Evolutionary conservation across 768 basidiomycete species (phyloP), one percentile per base, ranked within the genome.

Genomic region (Trametopsis cervina): DNA sequence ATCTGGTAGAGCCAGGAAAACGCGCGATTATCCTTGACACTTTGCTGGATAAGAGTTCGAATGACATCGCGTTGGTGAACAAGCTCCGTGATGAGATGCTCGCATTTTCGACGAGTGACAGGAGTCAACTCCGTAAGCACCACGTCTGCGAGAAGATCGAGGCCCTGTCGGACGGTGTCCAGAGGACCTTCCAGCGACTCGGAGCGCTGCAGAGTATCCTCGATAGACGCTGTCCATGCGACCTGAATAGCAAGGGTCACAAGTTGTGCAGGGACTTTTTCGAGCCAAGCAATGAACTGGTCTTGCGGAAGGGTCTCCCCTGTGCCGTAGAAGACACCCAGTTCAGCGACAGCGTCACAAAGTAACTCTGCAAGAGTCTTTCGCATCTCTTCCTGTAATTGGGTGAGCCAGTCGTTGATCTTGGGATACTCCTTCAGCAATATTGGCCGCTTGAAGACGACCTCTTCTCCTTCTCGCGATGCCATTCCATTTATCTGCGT

Each of bases 1-100:
- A 99, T 98, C 61, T 98, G 93, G 58, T 89, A 95, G 12, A 98
- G 69, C 96, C 96, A 99, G 2, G 81, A 78, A 65, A 98, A 99
- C 39, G 76, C 76, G 56, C 79, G 81, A 49, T 78, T 64, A 53
- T 90, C 85, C 3, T 68, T 47, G 12, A 87, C 75, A 23, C 73
- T 67, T 57, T 83, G 78, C 50, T 80, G 74, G 46, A 88, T 76
- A 47, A 98, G 82, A 11, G 75, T 69, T 11, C 96, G 85, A 33
- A 83, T 85, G 35, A 98, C 95, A 66, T 99, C 96, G 53, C 96
- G 80, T 63, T 99, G 93, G 64, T 99, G 96, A 33, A 98, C 96
- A 12, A 99, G 80, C 63, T 99, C 96, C 0, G 95, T 98, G 71
- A 99, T 97, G 54, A 99, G 80, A 59, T 98, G 94, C 57, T 99